Evolutionary conservation across 768 basidiomycete genomes (phyloP), one percentile per base, ranked within the genome.

Genomic region (Rhodotorula taiwanensis): DNA sequence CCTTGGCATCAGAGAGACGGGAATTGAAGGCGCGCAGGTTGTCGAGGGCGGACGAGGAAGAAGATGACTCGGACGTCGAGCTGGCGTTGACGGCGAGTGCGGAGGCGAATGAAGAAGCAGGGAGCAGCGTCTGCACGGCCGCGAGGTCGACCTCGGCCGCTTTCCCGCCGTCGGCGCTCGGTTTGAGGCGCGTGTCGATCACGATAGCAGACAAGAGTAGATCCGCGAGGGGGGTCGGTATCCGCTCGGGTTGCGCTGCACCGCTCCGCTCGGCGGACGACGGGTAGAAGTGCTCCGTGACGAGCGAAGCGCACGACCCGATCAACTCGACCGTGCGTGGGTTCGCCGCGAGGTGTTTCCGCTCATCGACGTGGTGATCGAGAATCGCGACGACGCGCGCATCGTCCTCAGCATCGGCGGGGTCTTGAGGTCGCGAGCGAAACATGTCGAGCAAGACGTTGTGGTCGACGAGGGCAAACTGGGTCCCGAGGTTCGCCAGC

Each of bases 311-410:
- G 73, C 89, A 90, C 65, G 88, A 90, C 5, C 94, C 95, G 9
- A 72, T 75, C 0, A 85, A 83, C 44, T 76, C 74, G 55, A 97
- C 80, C 59, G 83, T 76, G 27, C 93, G 82, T 5, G 87, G 86
- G 0, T 83, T 34, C 0, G 78, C 81, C 56, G 82, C 80, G 8
- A 74, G 75, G 74, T 95, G 82, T 3, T 80, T 75, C 0, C 80
- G 79, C 72, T 98, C 93, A 75, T 99, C 94, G 21, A 80, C 84
- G 72, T 98, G 92, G 73, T 99, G 94, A 74, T 99, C 95, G 31
- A 98, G 77, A 56, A 98, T 79, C 5, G 86, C 85, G 0, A 82
- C 79, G 15, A 98, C 89, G n/a, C 76, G 75, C 0, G 79, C 76
- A 41, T 49, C 62, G 55, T 36, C 34, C 0, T 75, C 72, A 64